phyloP scores from a whole-genome alignment of 2,329 filamentous ascomycete genomes.

The Monilinia aucupariae region DNA sequence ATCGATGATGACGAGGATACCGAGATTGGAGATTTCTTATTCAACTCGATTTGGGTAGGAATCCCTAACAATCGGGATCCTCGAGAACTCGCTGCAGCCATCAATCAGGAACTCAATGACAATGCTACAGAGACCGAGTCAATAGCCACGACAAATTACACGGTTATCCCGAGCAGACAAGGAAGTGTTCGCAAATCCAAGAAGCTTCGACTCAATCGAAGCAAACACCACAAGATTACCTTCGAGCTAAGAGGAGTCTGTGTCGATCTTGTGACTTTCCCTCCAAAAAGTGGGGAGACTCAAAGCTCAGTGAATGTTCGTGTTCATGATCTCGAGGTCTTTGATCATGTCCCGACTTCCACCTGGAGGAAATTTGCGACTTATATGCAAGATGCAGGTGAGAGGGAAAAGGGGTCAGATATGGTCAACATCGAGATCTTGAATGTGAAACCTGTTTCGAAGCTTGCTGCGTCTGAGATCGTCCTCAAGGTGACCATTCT shows the following conservation, averaged over 20 bases:
- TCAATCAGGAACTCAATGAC: conserved; percentile 86
- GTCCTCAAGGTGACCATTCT: conserved; percentile 74
- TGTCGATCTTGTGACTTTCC: conserved; percentile 75
- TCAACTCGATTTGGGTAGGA: conserved; percentile 98
- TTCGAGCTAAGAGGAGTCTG: conserved; percentile 86
- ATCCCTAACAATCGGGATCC: conserved; percentile 84
- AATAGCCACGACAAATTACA: conserved; percentile 68
- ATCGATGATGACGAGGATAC: conserved; percentile 79
- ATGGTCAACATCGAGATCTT: conserved; percentile 89
- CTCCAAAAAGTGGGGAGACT: conserved; percentile 70
- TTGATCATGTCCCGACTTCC: conserved; percentile 88
- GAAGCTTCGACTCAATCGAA: conserved; percentile 70
- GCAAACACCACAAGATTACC: conserved; percentile 88
- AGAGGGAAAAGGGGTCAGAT: conserved; percentile 75
- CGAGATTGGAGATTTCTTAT: conserved; percentile 89
- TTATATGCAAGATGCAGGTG: conserved; percentile 82
- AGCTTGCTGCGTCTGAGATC: conserved; percentile 83
- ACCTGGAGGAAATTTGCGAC: conserved; percentile 99
- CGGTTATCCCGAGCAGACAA: conserved; percentile 51
- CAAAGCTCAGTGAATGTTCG: conserved; percentile 83
- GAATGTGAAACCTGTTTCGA: conserved; percentile 78
- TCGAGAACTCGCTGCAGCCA: conserved; percentile 70
- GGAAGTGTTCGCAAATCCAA: conserved; percentile 40
- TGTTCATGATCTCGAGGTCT: conserved; percentile 78
- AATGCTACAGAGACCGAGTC: conserved; percentile 84